Percentiles rank a stretch among this genome's conserved stretches.
phyloP scores from a whole-genome alignment of 2,329 filamentous ascomycete species.

The Lachnellula cervina region DNA sequence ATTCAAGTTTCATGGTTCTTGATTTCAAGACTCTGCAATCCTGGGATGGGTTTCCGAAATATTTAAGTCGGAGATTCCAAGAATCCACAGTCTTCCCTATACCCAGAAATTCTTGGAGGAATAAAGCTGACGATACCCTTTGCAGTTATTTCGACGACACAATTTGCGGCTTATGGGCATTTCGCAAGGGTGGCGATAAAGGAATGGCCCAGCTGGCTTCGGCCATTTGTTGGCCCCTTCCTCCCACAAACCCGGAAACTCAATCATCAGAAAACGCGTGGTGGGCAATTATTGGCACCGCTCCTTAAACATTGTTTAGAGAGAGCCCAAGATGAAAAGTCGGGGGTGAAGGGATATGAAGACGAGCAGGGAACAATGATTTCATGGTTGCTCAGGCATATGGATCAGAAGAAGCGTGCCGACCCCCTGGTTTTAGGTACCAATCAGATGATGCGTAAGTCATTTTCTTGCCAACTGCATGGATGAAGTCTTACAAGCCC shows the following conservation, averaged over 20 bases:
- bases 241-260: slow-evolving; percentile 11
- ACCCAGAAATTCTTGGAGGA: too few relatives aligned
- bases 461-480: not conserved
- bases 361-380: slow-evolving; percentile 26
- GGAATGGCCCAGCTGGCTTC: slow-evolving; percentile 8
- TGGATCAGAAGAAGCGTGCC: not conserved
- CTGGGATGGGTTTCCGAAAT: too few relatives aligned
- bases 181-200: not conserved
- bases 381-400: slow-evolving; percentile 5
- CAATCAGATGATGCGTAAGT: slow-evolving; percentile 4
- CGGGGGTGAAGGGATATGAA: not conserved
- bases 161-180: too few relatives aligned
- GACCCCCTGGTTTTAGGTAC: not conserved
- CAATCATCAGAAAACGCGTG: slow-evolving; percentile 7
- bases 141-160: too few relatives aligned
- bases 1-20: not conserved
- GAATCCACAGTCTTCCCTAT: too few relatives aligned
- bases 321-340: not conserved
- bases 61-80: too few relatives aligned
- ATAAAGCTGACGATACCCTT: too few relatives aligned
- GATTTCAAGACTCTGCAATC: too few relatives aligned
- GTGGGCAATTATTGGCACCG: slow-evolving; percentile 13
- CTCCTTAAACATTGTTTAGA: slow-evolving; percentile 2
- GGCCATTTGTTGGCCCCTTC: slow-evolving; percentile 10
- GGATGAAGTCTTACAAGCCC: not conserved